Conservation (phyloP, 78 protist genomes). For the Dictyostelium citrinum region DNA sequence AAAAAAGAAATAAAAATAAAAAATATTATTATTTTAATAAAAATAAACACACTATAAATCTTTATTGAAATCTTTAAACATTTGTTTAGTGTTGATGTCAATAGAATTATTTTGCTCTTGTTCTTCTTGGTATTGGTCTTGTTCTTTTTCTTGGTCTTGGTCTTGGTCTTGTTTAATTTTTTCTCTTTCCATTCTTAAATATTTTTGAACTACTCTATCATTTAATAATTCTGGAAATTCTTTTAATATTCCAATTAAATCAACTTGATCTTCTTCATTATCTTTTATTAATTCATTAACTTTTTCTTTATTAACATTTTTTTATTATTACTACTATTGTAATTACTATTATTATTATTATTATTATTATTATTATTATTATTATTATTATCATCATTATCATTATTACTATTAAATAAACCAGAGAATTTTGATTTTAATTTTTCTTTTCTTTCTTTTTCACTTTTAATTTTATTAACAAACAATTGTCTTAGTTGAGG, state of each 20-base stretch:
- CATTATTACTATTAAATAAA: neutral
- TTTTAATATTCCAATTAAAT: neutral
- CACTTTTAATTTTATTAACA: neutral
- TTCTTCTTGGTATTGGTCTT: neutral
- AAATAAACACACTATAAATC: neutral
- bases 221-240: neutral
- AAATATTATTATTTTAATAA: too few species aligned
- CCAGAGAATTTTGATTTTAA: conserved; percentile 37
- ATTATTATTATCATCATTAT: neutral
- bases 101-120: neutral
- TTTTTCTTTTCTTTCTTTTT: neutral
- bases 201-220: neutral
- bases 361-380: neutral
- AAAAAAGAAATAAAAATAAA: too few species aligned
- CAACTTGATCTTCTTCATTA: neutral
- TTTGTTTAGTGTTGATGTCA: neutral
- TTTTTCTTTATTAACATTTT: neutral
- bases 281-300: neutral
- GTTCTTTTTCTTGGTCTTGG: neutral
- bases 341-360: neutral
- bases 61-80: conserved; percentile 43
- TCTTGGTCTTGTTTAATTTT: neutral
- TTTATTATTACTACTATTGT: neutral
- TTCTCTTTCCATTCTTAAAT: neutral
- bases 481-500: conserved; percentile 4